Evolutionary conservation across 495 filamentous ascomycete species (phyloP).

Genomic region (Penicillium turbatum): DNA sequence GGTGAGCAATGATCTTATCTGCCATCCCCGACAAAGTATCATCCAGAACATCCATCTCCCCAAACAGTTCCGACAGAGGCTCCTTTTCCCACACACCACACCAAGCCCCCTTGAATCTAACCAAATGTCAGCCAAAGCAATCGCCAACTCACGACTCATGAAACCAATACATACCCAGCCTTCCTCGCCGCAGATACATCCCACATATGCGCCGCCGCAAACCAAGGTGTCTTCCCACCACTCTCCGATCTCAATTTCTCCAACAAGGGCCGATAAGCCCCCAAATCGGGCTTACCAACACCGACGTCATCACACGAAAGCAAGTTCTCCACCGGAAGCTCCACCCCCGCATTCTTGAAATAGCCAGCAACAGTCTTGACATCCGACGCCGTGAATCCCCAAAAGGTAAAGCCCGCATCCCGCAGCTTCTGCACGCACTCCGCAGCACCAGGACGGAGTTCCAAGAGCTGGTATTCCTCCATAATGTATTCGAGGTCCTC

Average conservation of each 20-base stretch:
- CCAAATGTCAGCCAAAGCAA: background rate
- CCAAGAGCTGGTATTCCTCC: slow-evolving; percentile 24
- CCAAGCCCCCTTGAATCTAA: slow-evolving; percentile 36
- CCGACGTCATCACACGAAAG: slow-evolving; percentile 29
- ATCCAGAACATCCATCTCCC: slow-evolving; percentile 38
- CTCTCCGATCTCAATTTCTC: slow-evolving; percentile 19
- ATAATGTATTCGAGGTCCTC: slow-evolving; percentile 30
- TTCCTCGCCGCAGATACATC: slow-evolving; percentile 34
- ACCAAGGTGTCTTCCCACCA: slow-evolving; percentile 28
- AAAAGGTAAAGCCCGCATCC: slow-evolving; percentile 38
- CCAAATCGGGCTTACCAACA: slow-evolving; percentile 32
- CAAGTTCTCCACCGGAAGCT: slow-evolving; percentile 35
- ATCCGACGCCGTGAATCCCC: slow-evolving; percentile 42
- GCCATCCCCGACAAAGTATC: slow-evolving; percentile 38
- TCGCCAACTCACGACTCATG: background rate
- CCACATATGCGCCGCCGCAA: slow-evolving; percentile 39
- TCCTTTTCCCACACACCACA: slow-evolving; percentile 35
- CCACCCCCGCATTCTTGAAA: slow-evolving; percentile 31
- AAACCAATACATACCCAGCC: slow-evolving; percentile 20
- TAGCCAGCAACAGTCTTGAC: slow-evolving; percentile 32
- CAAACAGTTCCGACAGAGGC: slow-evolving; percentile 31
- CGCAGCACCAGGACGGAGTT: slow-evolving; percentile 25
- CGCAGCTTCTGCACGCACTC: slow-evolving; percentile 36
- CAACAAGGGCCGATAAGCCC: slow-evolving; percentile 25
- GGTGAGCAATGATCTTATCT: slow-evolving; percentile 32